Evolutionary conservation across 257 asterid species (phyloP).

Genomic region (Cinchona pubescens): DNA sequence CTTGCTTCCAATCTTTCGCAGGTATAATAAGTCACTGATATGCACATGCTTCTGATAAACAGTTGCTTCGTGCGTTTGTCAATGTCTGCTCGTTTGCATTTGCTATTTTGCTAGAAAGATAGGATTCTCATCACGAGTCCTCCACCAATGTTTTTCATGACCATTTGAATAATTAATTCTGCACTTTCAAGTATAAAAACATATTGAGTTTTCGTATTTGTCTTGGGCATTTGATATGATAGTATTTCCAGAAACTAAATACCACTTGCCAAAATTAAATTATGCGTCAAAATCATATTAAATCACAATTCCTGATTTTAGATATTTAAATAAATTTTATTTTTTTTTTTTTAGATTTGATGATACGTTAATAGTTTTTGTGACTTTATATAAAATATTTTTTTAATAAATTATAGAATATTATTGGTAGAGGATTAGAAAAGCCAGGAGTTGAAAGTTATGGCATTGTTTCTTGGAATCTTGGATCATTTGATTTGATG

Average conservation of each 20-base stretch:
- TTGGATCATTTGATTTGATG: neutral
- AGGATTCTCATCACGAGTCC: conserved; percentile 10
- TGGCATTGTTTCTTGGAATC: neutral
- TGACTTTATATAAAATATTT: no score
- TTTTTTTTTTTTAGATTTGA: no score
- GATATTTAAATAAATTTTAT: no score
- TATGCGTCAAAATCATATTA: no score
- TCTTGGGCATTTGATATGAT: neutral
- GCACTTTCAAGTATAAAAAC: neutral
- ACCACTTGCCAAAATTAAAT: no score
- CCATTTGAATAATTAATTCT: conserved; percentile 1
- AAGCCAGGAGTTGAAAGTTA: neutral
- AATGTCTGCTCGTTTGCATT: conserved; percentile 25
- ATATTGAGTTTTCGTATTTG: neutral
- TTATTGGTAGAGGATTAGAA: neutral
- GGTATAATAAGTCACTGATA: conserved; percentile 1
- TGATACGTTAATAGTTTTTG: no score
- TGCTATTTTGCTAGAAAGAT: conserved; percentile 12
- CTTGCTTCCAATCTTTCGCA: conserved; percentile 1
- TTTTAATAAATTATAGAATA: no score
- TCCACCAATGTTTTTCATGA: neutral
- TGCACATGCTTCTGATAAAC: conserved; percentile 24
- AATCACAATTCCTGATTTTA: no score
- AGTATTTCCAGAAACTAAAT: no score
- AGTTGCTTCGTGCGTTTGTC: conserved; percentile 27